A percentile compares a stretch with the other conserved stretches of the same genome.
Evolutionary conservation across 1,139 yeast species (phyloP).

Genomic region (Hemisphaericaspora xylofermentans): DNA sequence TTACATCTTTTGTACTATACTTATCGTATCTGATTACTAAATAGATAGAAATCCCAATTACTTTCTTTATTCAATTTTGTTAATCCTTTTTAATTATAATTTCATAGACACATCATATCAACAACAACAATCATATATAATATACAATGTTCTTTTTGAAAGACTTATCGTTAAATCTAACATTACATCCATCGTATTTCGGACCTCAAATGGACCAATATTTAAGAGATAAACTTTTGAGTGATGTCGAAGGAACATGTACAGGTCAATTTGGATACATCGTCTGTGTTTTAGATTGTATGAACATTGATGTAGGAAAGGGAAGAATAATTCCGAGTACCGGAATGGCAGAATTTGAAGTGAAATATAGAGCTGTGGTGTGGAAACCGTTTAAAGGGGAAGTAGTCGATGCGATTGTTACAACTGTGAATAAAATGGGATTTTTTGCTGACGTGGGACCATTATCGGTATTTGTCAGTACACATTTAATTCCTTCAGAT

Average conservation of each 20-base stretch:
- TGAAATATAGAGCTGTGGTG: constrained; percentile 92
- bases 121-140: background rate
- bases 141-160: constrained; percentile 54
- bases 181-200: constrained; percentile 94
- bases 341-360: constrained; percentile 96
- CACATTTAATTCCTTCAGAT: constrained; percentile 91
- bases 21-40: background rate
- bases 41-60: background rate
- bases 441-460: constrained; percentile 99
- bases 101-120: background rate
- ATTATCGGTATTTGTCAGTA: constrained; percentile 87
- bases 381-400: constrained; percentile 99
- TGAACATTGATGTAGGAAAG: constrained; percentile 92
- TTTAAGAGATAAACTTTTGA: constrained; percentile 81
- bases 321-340: constrained; percentile 86
- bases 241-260: constrained; percentile 98
- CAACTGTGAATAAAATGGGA: constrained; percentile 94
- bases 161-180: constrained; percentile 86
- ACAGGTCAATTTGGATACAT: constrained; percentile 98
- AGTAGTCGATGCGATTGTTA: constrained; percentile 94
- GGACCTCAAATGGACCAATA: constrained; percentile 98
- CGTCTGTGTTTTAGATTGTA: constrained; percentile 92
- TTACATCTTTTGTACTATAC: background rate
- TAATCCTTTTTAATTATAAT: background rate
- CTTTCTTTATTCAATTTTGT: background rate